phyloP scores from a whole-genome alignment of 148 eudicot species.

The Beta vulgaris region DNA sequence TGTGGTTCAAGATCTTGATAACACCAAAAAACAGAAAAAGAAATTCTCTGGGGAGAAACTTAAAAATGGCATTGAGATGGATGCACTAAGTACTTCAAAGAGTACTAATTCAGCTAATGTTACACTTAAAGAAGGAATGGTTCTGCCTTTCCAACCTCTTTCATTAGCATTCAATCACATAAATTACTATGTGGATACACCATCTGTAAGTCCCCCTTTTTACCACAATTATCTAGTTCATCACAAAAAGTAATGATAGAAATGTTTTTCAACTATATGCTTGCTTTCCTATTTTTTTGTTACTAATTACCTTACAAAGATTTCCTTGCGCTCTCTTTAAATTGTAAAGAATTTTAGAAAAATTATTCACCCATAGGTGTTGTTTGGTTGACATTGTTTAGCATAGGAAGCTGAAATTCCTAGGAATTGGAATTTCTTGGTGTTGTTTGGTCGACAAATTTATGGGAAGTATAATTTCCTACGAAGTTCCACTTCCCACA shows the following conservation, averaged over 20 bases:
- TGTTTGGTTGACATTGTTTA: too few relatives aligned
- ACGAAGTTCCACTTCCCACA: too few relatives aligned
- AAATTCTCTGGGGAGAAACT: slow-evolving; percentile 11
- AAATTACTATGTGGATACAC: slow-evolving; percentile 63
- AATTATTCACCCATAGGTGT: too few relatives aligned
- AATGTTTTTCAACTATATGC: neutral
- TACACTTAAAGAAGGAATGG: slow-evolving; percentile 43
- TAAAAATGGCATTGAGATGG: slow-evolving; percentile 32
- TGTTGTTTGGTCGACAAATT: too few relatives aligned
- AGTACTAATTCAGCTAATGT: slow-evolving; percentile 22
- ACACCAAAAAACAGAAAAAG: slow-evolving; percentile 16
- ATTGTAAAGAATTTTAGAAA: too few relatives aligned
- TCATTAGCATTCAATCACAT: slow-evolving; percentile 60
- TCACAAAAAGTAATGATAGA: neutral
- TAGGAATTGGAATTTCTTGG: too few relatives aligned
- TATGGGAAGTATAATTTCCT: too few relatives aligned
- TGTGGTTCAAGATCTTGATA: slow-evolving; percentile 31
- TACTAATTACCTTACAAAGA: too few relatives aligned
- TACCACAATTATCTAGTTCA: too few relatives aligned
- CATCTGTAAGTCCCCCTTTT: slow-evolving; percentile 41
- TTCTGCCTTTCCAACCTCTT: slow-evolving; percentile 63
- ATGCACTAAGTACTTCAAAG: slow-evolving; percentile 20
- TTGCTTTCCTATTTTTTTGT: neutral
- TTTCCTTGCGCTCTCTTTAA: too few relatives aligned
- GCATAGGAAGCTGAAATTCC: too few relatives aligned